phyloP scores from a whole-genome alignment of 2,329 filamentous ascomycete genomes.

The Pseudocercospora cruenta region DNA sequence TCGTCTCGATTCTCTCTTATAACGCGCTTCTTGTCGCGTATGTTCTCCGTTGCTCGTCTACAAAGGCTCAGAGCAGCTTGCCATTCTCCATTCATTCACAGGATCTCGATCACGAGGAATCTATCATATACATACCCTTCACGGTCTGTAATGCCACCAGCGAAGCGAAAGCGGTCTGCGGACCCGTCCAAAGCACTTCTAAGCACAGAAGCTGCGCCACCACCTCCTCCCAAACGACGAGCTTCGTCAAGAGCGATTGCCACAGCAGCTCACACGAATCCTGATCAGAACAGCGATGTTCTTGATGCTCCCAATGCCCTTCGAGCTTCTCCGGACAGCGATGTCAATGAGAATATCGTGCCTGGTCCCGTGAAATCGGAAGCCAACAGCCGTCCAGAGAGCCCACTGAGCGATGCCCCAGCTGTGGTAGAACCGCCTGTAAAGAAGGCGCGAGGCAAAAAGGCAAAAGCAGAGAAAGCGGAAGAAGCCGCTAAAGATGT shows the following conservation, averaged over 20 bases:
- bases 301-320: conserved; percentile 47
- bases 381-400: conserved; percentile 30
- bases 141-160: conserved; percentile 26
- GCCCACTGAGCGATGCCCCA: conserved; percentile 41
- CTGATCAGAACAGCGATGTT: conserved; percentile 44
- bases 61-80: conserved; percentile 4
- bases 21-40: not conserved
- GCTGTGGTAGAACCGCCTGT: conserved; percentile 37
- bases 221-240: conserved; percentile 21
- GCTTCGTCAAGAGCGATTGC: conserved; percentile 17
- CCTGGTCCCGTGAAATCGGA: conserved; percentile 33
- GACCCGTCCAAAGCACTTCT: conserved; percentile 11
- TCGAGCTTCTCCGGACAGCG: conserved; percentile 50
- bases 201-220: conserved; percentile 1
- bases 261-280: conserved; percentile 30
- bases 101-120: too few species aligned
- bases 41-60: conserved; percentile 6
- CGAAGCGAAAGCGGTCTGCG: conserved; percentile 33
- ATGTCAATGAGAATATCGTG: conserved; percentile 37
- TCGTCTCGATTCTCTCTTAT: not conserved
- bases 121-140: not conserved
- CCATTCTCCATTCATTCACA: not conserved
- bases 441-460: conserved; percentile 18
- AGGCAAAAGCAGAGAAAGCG: conserved; percentile 24
- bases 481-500: conserved; percentile 15